Evolutionary conservation across 352 stramenopile genomes (phyloP).

Genomic region (Phytophthora nicotianae): DNA sequence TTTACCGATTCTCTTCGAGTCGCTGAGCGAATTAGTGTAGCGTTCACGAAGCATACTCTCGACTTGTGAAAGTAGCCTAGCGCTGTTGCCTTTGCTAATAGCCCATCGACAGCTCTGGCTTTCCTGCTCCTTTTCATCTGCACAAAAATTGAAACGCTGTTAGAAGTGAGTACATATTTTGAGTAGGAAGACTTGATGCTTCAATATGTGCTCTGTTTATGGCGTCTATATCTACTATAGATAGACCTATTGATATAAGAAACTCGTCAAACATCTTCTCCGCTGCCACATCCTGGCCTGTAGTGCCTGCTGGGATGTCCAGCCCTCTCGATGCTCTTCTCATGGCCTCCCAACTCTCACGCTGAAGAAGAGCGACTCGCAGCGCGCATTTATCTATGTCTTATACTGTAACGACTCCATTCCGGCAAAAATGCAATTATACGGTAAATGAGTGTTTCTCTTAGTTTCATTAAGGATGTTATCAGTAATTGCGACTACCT

Average conservation of each 20-base stretch:
- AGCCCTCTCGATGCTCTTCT: background rate
- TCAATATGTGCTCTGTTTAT: background rate
- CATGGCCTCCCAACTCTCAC: background rate
- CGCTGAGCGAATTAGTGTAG: background rate
- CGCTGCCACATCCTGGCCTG: background rate
- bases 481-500: too few species aligned
- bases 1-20: conserved; percentile 5
- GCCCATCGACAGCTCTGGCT: background rate
- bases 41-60: background rate
- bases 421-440: too few species aligned
- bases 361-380: background rate
- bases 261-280: background rate
- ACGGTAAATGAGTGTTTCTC: too few species aligned
- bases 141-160: background rate
- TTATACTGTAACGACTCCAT: too few species aligned
- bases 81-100: background rate
- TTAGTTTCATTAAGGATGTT: too few species aligned
- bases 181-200: background rate
- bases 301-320: background rate
- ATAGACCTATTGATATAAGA: background rate
- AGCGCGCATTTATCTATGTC: too few species aligned
- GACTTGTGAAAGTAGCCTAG: background rate
- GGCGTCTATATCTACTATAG: background rate
- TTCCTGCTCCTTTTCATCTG: background rate
- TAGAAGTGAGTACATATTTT: background rate